Evolutionary conservation across 2,329 filamentous ascomycete species (phyloP).

Genomic region (Daldinia sp.): DNA sequence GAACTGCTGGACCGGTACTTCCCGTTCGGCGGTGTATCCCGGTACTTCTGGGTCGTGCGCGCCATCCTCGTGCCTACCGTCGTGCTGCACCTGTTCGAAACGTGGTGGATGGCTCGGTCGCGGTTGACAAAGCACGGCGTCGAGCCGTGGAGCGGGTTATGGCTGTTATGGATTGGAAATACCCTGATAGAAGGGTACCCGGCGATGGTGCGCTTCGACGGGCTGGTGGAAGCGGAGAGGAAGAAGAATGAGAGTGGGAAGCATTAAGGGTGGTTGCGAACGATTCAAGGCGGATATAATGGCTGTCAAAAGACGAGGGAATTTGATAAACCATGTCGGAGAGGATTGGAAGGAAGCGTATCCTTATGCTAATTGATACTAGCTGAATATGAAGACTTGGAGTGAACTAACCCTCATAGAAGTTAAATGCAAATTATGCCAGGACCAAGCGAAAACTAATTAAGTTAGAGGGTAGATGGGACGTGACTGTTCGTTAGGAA

Average conservation of each 20-base stretch:
- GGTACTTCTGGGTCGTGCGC: conserved; percentile 67
- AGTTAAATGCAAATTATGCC: no score
- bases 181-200: conserved; percentile 64
- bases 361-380: no score
- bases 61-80: conserved; percentile 67
- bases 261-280: conserved; percentile 44
- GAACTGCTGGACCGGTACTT: conserved; percentile 58
- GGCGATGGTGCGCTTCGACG: conserved; percentile 61
- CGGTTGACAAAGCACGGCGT: conserved; percentile 59
- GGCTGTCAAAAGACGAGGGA: not conserved
- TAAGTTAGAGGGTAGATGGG: no score
- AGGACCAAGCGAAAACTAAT: no score
- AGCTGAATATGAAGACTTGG: no score
- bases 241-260: conserved; percentile 53
- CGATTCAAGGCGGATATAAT: not conserved
- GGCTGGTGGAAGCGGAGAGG: conserved; percentile 54
- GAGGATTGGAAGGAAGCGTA: not conserved
- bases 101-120: conserved; percentile 59
- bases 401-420: no score
- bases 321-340: not conserved
- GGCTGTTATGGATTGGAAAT: conserved; percentile 63
- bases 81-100: conserved; percentile 71
- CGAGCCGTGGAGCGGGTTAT: conserved; percentile 54
- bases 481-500: no score
- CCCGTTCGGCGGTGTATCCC: conserved; percentile 61